A percentile compares a stretch with the other conserved stretches of the same genome.
phyloP scores from a whole-genome alignment of 345 rosid genomes.

The Sisymbrium altissimum region DNA sequence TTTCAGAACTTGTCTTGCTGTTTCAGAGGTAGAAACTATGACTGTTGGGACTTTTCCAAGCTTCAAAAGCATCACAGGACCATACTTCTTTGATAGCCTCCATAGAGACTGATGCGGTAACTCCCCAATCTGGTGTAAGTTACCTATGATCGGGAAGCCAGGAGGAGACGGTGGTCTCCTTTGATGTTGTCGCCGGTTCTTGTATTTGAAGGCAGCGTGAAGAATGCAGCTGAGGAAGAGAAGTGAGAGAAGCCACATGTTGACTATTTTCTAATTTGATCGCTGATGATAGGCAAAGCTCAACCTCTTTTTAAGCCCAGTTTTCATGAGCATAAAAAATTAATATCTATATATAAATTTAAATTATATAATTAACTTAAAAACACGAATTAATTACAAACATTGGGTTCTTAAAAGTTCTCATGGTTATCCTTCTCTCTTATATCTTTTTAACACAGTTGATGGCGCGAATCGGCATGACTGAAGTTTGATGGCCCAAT shows the following conservation, averaged over 20 bases:
- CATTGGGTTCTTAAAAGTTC: no score
- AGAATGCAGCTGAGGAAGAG: neutral
- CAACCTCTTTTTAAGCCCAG: no score
- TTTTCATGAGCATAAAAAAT: no score
- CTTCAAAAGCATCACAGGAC: conserved; percentile 45
- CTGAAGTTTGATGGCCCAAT: no score
- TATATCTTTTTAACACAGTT: no score
- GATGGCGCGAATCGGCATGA: no score
- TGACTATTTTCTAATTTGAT: neutral
- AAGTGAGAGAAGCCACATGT: conserved; percentile 10
- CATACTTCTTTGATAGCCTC: conserved; percentile 48
- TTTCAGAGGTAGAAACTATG: conserved; percentile 44
- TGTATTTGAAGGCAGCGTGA: neutral
- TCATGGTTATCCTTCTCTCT: no score
- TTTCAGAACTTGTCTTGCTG: conserved; percentile 40
- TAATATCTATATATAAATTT: no score
- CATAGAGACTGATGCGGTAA: conserved; percentile 35
- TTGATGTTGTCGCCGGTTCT: neutral
- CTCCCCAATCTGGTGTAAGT: conserved; percentile 38
- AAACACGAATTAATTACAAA: no score
- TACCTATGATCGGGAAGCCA: conserved; percentile 47
- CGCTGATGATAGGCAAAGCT: neutral
- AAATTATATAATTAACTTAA: no score
- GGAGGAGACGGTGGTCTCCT: conserved; percentile 44
- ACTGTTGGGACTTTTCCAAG: conserved; percentile 38